Evolutionary conservation across 2,329 filamentous ascomycete genomes (phyloP), one percentile per base, ranked within the genome.

Genomic region (Penicillium sp.): DNA sequence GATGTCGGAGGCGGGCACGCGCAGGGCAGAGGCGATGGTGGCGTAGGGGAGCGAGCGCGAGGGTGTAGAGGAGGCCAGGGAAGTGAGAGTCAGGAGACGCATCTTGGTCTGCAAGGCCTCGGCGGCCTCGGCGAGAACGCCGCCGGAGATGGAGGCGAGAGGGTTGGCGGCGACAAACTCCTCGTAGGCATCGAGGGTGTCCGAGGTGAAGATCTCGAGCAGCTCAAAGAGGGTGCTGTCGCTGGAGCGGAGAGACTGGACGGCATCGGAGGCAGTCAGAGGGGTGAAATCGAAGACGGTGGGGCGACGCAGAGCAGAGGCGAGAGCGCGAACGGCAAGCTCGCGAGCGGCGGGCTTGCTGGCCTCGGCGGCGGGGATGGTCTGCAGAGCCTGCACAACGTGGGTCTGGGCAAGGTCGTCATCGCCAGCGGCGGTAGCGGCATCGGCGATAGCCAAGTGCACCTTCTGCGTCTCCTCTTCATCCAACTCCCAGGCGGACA

Each of bases 111-210:
- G 88, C 67, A 98, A 86, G 63, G 86, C 87, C 55, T 96, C 88
- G 51, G 89, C 84, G 65, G 86, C 85, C 71, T 89, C 84, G 76
- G 93, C 88, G 62, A 98, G 81, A 81, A 92, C 96, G 63, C 89
- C 90, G 65, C 90, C 86, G 79, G 96, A 91, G 81, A 96, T 91
- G 71, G 74, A 73, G 34, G 74, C 65, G 56, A 81, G 74, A 11
- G 76, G 75, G 54, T 72, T 79, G 61, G 77, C 69, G 48, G 96
- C 90, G 75, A 91, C 88, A 83, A 98, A 98, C 79, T 96, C 93
- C 77, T 92, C 90, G 82, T 95, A 96, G 79, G 96, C 92, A 75
- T 98, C 93, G 56, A 97, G 87, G 69, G 93, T 90, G 78, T 98
- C 93, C 72, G 95, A 90, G 68, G 91, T 90, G 79, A 98, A 97